These are phyloP conservation scores for Tetracladium setigerum DNA, from an alignment of 495 filamentous ascomycete species.

Conservation along the genomic window DNA sequence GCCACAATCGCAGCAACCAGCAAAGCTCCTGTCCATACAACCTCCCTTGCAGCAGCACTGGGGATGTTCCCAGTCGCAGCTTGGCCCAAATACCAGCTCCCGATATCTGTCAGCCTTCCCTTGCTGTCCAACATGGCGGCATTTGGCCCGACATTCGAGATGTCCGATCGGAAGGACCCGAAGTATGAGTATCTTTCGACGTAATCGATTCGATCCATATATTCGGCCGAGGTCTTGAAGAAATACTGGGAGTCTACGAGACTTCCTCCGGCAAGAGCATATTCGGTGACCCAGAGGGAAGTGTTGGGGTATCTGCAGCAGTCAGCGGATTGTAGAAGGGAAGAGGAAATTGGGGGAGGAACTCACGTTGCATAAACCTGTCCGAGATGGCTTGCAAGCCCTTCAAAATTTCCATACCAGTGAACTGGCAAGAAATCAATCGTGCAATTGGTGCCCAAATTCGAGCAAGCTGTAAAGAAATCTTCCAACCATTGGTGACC, in stretches of 20 bases:
- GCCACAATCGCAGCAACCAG: background rate
- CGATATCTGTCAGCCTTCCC: slow-evolving; percentile 62
- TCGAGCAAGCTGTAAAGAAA: slow-evolving; percentile 49
- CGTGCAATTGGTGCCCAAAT: slow-evolving; percentile 43
- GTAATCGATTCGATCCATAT: slow-evolving; percentile 53
- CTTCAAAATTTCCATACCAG: slow-evolving; percentile 72
- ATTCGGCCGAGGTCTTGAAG: slow-evolving; percentile 55
- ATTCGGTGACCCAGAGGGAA: slow-evolving; percentile 69
- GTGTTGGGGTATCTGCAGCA: slow-evolving; percentile 38
- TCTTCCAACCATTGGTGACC: slow-evolving; percentile 57
- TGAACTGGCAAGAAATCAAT: slow-evolving; percentile 69
- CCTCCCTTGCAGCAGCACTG: background rate
- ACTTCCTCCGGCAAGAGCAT: slow-evolving; percentile 40
- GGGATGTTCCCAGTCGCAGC: slow-evolving; percentile 35
- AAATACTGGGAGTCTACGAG: slow-evolving; percentile 51
- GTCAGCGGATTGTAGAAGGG: background rate
- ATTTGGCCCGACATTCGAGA: slow-evolving; percentile 63
- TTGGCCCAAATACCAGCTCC: slow-evolving; percentile 63
- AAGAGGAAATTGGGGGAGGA: slow-evolving; percentile 13
- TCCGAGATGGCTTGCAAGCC: slow-evolving; percentile 62
- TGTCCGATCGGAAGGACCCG: slow-evolving; percentile 58
- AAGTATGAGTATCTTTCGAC: slow-evolving; percentile 66
- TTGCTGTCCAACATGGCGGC: slow-evolving; percentile 54
- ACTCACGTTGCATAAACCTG: slow-evolving; percentile 44
- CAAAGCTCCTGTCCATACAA: background rate